These are phyloP conservation scores for Epichloe coenophiala DNA, from an alignment of 2,329 filamentous ascomycete species.

Conservation along the genomic window DNA sequence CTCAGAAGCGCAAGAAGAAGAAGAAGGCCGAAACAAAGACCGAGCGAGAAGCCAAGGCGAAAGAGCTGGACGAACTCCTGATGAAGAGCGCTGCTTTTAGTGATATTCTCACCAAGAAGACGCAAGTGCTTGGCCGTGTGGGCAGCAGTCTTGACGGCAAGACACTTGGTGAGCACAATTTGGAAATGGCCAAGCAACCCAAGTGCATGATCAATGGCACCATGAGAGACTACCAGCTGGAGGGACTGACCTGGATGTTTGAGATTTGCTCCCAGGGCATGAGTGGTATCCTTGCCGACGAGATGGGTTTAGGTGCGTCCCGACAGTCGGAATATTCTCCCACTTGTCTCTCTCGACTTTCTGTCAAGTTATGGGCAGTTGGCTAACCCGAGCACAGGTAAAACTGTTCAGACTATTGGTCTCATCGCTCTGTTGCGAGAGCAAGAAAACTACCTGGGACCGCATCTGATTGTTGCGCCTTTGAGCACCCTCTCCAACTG, in stretches of 20 bases:
- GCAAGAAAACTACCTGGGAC: conserved; percentile 68
- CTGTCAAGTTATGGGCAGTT: neutral
- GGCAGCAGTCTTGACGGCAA: conserved; percentile 48
- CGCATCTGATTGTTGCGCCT: conserved; percentile 81
- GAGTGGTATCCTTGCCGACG: conserved; percentile 82
- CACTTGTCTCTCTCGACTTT: neutral
- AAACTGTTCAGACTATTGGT: conserved; percentile 84
- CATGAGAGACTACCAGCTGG: conserved; percentile 89
- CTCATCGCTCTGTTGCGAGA: conserved; percentile 79
- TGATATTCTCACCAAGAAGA: conserved; percentile 50
- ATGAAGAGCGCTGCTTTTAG: conserved; percentile 47
- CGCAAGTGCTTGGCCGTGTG: conserved; percentile 46
- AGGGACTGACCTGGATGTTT: conserved; percentile 91
- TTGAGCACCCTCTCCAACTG: conserved; percentile 89
- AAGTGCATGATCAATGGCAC: conserved; percentile 71
- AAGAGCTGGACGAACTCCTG: conserved; percentile 45
- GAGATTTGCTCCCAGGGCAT: conserved; percentile 69
- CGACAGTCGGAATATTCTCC: neutral
- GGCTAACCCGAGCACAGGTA: conserved; percentile 39
- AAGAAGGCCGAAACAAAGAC: conserved; percentile 37
- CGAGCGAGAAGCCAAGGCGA: conserved; percentile 44
- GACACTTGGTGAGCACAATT: conserved; percentile 46
- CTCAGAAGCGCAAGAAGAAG: conserved; percentile 29
- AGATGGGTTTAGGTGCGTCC: conserved; percentile 65
- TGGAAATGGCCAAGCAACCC: conserved; percentile 76